phyloP scores from a whole-genome alignment of 345 rosid genomes.

The Cochlearia excelsa region DNA sequence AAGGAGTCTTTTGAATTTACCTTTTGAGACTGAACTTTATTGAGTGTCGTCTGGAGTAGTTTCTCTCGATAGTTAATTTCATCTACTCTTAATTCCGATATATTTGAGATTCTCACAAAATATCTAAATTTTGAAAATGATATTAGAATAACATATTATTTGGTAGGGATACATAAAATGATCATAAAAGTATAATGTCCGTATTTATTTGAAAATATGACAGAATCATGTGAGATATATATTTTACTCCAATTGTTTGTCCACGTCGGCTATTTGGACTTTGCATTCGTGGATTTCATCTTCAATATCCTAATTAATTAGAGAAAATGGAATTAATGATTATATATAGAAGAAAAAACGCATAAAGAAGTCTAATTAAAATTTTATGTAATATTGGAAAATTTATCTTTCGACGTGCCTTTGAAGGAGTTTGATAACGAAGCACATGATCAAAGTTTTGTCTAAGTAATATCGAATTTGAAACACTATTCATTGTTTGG shows the following conservation, averaged over 20 bases:
- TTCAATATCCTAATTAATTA: slow-evolving; percentile 7
- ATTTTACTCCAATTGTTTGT: slow-evolving; percentile 14
- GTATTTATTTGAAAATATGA: neutral
- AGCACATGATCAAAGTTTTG: neutral
- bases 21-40: slow-evolving; percentile 19
- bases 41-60: neutral
- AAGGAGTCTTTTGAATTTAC: slow-evolving; percentile 7
- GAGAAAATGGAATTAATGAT: slow-evolving; percentile 11
- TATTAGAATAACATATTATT: neutral
- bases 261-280: neutral
- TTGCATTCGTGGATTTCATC: slow-evolving; percentile 7
- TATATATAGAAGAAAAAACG: neutral
- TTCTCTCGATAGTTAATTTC: slow-evolving; percentile 1
- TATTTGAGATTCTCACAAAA: slow-evolving; percentile 11
- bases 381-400: neutral
- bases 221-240: slow-evolving; percentile 7
- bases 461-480: slow-evolving; percentile 17
- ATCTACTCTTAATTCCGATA: neutral
- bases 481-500: neutral
- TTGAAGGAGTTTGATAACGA: slow-evolving; percentile 7
- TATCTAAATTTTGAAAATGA: slow-evolving; percentile 1
- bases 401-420: slow-evolving; percentile 2
- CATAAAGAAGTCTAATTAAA: too few species aligned
- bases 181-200: neutral
- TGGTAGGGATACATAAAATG: neutral